Percentiles rank a stretch among this genome's conserved stretches.
phyloP scores from a whole-genome alignment of 169 alveolate genomes.

The Babesia bovis region DNA sequence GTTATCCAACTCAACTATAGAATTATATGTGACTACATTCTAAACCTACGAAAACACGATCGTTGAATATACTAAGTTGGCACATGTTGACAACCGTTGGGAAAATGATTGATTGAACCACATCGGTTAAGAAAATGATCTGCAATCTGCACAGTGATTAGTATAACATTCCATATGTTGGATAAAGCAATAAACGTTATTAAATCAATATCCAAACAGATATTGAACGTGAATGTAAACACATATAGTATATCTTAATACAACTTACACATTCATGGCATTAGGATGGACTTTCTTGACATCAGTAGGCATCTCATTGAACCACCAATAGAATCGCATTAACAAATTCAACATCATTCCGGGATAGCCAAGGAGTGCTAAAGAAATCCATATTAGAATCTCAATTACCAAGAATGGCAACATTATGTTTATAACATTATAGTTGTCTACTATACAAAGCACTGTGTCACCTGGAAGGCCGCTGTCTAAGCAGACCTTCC shows the following conservation, averaged over 20 bases:
- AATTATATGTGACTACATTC: not conserved
- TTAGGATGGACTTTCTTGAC: conserved; percentile 4
- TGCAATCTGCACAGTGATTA: conserved; percentile 25
- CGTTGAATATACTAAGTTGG: conserved; percentile 24
- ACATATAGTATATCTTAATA: not conserved
- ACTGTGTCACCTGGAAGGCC: not conserved
- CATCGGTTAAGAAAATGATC: conserved; percentile 47
- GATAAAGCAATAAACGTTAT: not conserved
- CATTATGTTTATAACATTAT: too few species aligned
- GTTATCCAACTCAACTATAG: conserved; percentile 38
- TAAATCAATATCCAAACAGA: not conserved
- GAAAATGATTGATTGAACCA: conserved; percentile 52
- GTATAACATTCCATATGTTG: not conserved
- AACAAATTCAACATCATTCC: not conserved
- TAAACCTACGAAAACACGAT: conserved; percentile 58
- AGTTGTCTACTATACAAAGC: not conserved
- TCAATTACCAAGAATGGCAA: not conserved
- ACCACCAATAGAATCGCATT: conserved; percentile 32
- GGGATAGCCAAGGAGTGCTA: conserved; percentile 1
- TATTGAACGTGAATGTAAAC: too few species aligned
- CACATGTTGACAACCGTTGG: conserved; percentile 52
- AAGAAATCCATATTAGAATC: conserved; percentile 7
- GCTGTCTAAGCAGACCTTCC: not conserved
- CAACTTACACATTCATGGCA: conserved; percentile 5
- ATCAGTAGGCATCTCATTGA: conserved; percentile 11